Evolutionary conservation across 2,329 filamentous ascomycete genomes (phyloP).

Genomic region (Ophiostoma sp.): DNA sequence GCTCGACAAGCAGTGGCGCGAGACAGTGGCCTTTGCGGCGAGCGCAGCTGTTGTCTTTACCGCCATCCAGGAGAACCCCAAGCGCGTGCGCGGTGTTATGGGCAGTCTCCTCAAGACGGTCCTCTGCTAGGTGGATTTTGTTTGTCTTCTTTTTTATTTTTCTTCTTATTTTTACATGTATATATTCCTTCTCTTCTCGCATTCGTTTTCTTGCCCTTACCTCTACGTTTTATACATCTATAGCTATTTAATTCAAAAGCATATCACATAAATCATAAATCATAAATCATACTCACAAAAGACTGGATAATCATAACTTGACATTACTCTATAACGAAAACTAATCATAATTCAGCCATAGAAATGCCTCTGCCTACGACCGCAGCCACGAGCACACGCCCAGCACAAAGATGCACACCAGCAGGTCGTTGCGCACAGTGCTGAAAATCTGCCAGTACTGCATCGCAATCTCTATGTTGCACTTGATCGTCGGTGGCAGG

Average conservation of each 20-base stretch:
- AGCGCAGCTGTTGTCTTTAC: conserved; percentile 68
- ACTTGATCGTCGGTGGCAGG: conserved; percentile 58
- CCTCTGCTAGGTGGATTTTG: conserved; percentile 30
- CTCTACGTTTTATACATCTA: background rate
- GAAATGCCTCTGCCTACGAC: background rate
- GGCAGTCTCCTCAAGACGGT: conserved; percentile 55
- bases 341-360: background rate
- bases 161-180: background rate
- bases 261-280: background rate
- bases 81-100: conserved; percentile 61
- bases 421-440: conserved; percentile 66
- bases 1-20: conserved; percentile 58
- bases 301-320: no score
- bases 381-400: conserved; percentile 51
- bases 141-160: background rate
- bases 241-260: conserved; percentile 10
- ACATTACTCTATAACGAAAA: background rate
- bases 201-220: background rate
- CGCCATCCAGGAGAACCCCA: conserved; percentile 56
- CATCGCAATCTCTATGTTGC: conserved; percentile 56
- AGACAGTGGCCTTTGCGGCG: conserved; percentile 60
- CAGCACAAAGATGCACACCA: conserved; percentile 71
- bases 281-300: no score
- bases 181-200: background rate
- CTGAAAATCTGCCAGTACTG: conserved; percentile 66